Base-by-base conservation (phyloP, 306 rosid species). In the Fragaria iinumae region DNA sequence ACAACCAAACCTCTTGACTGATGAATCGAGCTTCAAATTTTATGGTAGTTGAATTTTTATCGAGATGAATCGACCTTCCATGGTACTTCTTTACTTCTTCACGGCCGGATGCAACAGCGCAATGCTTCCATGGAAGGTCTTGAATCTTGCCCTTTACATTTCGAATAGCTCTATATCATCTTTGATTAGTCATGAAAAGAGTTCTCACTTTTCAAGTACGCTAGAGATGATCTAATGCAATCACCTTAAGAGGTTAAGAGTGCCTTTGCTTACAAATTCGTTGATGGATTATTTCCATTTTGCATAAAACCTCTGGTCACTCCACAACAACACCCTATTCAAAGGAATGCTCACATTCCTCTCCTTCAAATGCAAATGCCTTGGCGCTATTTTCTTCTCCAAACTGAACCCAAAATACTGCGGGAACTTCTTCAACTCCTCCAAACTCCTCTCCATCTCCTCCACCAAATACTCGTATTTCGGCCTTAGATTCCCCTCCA, bases 361-460 rank as follows among this genome's bases (percentile, higher is more conserved):
- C 16, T 85, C 67, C 48, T 88, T 84, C 90, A 92, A 80, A 84
- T 88, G 97, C 83, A 89, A 79, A 77, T 92, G 96, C 36, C 97
- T 84, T 0, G 96, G 97, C 57, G 13, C 81, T 36, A 95, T 90
- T 73, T 89, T 81, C 52, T 82, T 86, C 78, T 86, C 89, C 86
- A 90, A 82, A 49, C 96, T 92, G 49, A 92, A 95, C 18, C 86
- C 97, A 69, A 95, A 95, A 71, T 88, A 89, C 86, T 88, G 92
- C 4, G 97, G 97, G 53, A 95, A 92, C 74, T 1, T 32, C 71
- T 80, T 92, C 87, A 92, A 72, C 73, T 95, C 97, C 20, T 89
- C 88, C 80, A 90, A 62, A 4, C 82, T 88, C 39, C 92, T 85
- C 75, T 85, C 83, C 97, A 95, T 95, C 21, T 89, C 93, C 67